Evolutionary conservation across 345 rosid genomes (phyloP).

Genomic region (Conringia planisiliqua): DNA sequence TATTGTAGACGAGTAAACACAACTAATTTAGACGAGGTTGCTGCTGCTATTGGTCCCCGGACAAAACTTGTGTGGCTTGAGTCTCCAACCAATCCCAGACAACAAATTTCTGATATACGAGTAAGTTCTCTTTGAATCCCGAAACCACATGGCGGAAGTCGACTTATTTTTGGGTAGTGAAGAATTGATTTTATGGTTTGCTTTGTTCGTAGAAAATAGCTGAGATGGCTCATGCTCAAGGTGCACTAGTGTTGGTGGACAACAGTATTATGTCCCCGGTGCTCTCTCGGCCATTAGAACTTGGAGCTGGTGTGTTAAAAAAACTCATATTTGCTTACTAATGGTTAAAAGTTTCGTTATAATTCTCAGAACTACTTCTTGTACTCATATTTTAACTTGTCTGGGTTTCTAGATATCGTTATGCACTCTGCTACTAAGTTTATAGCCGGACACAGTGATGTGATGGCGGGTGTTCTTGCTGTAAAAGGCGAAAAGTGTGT

Average conservation of each 20-base stretch:
- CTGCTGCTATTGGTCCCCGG: conserved; percentile 65
- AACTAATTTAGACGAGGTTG: conserved; percentile 62
- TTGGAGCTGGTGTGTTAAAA: conserved; percentile 75
- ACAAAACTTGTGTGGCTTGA: conserved; percentile 94
- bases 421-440: conserved; percentile 98
- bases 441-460: conserved; percentile 89
- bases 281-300: conserved; percentile 77
- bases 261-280: conserved; percentile 96
- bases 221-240: conserved; percentile 74
- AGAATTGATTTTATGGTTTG: neutral
- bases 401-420: conserved; percentile 65
- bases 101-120: conserved; percentile 75
- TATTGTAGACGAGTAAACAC: conserved; percentile 77
- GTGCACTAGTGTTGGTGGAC: conserved; percentile 85
- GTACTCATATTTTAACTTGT: conserved; percentile 4
- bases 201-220: conserved; percentile 59
- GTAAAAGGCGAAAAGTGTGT: conserved; percentile 85
- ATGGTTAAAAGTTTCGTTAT: neutral
- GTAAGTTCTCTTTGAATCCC: conserved; percentile 29
- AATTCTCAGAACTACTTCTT: conserved; percentile 3
- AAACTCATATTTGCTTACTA: neutral
- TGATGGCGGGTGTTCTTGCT: conserved; percentile 97
- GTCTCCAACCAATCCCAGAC: conserved; percentile 91
- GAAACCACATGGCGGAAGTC: neutral
- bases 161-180: neutral